These are phyloP conservation scores for Parachaetomium inaequale DNA, from an alignment of 495 filamentous ascomycete species.

Conservation along the genomic window DNA sequence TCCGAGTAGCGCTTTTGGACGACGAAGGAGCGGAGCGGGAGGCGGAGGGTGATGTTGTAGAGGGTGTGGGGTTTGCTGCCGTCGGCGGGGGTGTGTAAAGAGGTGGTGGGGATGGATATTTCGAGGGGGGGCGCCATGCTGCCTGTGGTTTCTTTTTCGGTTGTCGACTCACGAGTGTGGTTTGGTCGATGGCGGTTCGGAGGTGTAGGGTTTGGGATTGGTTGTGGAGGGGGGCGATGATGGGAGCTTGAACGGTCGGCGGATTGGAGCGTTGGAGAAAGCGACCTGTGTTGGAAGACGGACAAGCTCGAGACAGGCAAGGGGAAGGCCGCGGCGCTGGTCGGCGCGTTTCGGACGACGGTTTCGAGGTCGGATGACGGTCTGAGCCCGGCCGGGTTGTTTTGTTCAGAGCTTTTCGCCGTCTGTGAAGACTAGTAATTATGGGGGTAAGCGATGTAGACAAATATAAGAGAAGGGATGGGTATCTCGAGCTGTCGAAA, in stretches of 20 bases:
- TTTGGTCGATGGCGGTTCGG: background rate
- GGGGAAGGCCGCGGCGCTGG: background rate
- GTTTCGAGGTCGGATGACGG: background rate
- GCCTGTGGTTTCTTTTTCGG: background rate
- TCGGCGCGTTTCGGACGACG: slow-evolving; percentile 8
- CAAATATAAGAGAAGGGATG: background rate
- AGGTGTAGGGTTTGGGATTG: background rate
- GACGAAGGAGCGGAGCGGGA: slow-evolving; percentile 82
- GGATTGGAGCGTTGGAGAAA: background rate
- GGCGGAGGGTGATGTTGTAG: slow-evolving; percentile 87
- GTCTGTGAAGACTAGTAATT: background rate
- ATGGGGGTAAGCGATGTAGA: background rate
- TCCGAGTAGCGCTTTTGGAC: slow-evolving; percentile 94
- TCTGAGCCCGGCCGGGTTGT: background rate
- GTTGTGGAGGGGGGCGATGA: background rate
- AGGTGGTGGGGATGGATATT: slow-evolving; percentile 76
- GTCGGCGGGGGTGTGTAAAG: slow-evolving; percentile 48
- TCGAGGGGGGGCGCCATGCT: slow-evolving; percentile 72
- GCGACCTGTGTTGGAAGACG: background rate
- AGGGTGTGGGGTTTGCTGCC: slow-evolving; percentile 74
- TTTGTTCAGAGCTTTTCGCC: background rate
- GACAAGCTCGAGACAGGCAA: background rate
- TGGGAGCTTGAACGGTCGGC: background rate
- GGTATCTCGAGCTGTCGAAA: slow-evolving; percentile 4
- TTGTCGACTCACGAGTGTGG: background rate